Percentiles rank a stretch among this genome's conserved stretches.
These are phyloP conservation scores for Bruguiera gymnorhiza DNA, from an alignment of 345 rosid genomes.

Conservation along the genomic window DNA sequence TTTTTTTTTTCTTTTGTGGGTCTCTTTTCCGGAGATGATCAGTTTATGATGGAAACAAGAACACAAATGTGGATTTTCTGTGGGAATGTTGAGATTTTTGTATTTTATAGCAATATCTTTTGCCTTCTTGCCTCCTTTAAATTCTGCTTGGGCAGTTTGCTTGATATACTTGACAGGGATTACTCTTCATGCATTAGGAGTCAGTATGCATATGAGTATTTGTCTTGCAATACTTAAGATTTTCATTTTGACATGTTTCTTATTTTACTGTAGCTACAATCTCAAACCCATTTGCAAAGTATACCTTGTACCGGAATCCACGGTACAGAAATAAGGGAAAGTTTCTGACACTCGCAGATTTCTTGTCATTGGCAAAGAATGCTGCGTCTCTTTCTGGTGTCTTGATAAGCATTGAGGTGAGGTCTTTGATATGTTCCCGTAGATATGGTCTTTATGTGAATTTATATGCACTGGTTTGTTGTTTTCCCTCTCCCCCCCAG, in stretches of 20 bases:
- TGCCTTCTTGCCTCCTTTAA: neutral
- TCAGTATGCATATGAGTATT: neutral
- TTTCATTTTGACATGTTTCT: neutral
- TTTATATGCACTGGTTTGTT: neutral
- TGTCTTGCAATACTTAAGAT: neutral
- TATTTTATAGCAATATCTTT: neutral
- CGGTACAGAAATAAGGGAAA: slow-evolving; percentile 42
- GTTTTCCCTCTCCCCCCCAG: neutral
- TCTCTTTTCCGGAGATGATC: neutral
- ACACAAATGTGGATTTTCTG: neutral
- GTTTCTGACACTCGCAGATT: slow-evolving; percentile 49
- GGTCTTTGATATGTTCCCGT: slow-evolving; percentile 16
- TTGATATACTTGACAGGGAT: too few species aligned
- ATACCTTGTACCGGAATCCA: slow-evolving; percentile 52
- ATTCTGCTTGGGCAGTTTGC: neutral
- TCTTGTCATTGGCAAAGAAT: slow-evolving; percentile 58
- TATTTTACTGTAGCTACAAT: slow-evolving; percentile 52
- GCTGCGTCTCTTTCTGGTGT: slow-evolving; percentile 64
- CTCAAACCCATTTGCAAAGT: slow-evolving; percentile 44
- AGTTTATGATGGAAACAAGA: neutral
- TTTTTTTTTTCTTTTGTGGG: neutral
- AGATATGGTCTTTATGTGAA: neutral
- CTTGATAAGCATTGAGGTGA: slow-evolving; percentile 79
- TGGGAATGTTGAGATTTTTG: neutral
- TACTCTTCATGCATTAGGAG: neutral